Evolutionary conservation across 164 flowering plant species (phyloP).

Genomic region (Santalum album): DNA sequence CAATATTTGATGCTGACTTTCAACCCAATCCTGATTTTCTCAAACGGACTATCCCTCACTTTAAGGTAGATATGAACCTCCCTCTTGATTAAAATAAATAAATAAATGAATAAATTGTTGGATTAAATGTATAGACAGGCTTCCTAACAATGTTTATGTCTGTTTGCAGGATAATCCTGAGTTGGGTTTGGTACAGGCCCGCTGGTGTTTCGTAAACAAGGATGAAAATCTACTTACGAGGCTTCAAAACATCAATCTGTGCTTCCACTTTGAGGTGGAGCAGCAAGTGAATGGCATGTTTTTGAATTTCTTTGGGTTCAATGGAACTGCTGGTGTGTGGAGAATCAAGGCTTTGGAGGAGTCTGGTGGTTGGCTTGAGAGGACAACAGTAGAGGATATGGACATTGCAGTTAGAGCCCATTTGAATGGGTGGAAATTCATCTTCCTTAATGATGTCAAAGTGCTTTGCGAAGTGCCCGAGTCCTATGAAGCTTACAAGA

Average conservation of each 20-base stretch:
- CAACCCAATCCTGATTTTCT: conserved; percentile 73
- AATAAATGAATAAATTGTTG: no score
- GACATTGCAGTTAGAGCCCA: conserved; percentile 65
- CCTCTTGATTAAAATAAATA: no score
- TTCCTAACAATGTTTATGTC: no score
- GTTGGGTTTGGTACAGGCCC: conserved; percentile 61
- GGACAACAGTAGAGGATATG: conserved; percentile 77
- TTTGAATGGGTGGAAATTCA: conserved; percentile 59
- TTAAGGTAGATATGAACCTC: conserved; percentile 56
- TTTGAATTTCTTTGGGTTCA: conserved; percentile 73
- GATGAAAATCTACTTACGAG: conserved; percentile 71
- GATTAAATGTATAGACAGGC: no score
- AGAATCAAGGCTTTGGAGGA: conserved; percentile 68
- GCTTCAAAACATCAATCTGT: conserved; percentile 65
- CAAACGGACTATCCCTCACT: conserved; percentile 57
- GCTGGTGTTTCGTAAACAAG: conserved; percentile 75
- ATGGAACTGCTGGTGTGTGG: conserved; percentile 83
- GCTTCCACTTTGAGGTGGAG: conserved; percentile 82
- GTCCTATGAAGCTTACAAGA: no score
- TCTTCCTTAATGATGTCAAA: conserved; percentile 48
- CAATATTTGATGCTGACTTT: conserved; percentile 73
- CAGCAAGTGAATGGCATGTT: conserved; percentile 79
- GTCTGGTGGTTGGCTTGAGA: conserved; percentile 76
- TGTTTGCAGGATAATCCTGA: conserved; percentile 66
- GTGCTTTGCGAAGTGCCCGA: conserved; percentile 71